Conservation (phyloP, 2,329 filamentous ascomycete species). For the Lasiodiplodia gonubiensis region DNA sequence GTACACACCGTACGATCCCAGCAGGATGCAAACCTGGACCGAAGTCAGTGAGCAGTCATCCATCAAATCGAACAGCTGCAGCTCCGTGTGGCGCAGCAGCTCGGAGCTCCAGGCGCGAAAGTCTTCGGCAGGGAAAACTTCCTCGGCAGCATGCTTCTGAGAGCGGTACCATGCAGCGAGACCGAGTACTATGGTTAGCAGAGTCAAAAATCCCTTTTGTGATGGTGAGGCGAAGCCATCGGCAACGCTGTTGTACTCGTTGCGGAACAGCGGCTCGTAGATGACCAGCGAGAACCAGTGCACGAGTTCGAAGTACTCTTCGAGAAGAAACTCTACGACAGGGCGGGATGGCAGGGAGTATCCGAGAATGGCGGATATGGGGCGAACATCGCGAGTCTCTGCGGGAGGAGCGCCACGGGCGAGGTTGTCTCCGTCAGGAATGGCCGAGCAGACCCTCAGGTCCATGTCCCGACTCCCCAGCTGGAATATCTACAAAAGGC, state of each 20-base stretch:
- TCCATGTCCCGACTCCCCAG: slow-evolving; percentile 38
- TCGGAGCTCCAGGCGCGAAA: slow-evolving; percentile 32
- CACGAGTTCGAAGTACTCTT: slow-evolving; percentile 50
- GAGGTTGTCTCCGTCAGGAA: slow-evolving; percentile 40
- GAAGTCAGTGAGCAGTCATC: slow-evolving; percentile 47
- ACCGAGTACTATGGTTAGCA: slow-evolving; percentile 47
- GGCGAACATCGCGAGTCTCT: slow-evolving; percentile 31
- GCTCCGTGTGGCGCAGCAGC: slow-evolving; percentile 40
- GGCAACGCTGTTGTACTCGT: slow-evolving; percentile 39
- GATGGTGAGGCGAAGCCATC: slow-evolving; percentile 44
- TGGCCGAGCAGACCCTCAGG: slow-evolving; percentile 43
- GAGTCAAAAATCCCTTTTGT: slow-evolving; percentile 46
- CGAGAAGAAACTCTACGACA: slow-evolving; percentile 42
- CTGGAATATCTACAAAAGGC: slow-evolving; percentile 35
- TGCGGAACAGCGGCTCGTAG: slow-evolving; percentile 50
- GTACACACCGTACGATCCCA: slow-evolving; percentile 51
- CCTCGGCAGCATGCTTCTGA: slow-evolving; percentile 32
- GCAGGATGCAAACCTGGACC: slow-evolving; percentile 48
- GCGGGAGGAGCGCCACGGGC: slow-evolving; percentile 16
- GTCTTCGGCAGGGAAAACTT: slow-evolving; percentile 25
- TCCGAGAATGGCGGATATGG: slow-evolving; percentile 39
- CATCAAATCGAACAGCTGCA: slow-evolving; percentile 48
- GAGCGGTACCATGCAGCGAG: slow-evolving; percentile 49
- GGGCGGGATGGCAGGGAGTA: slow-evolving; percentile 39
- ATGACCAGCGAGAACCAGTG: slow-evolving; percentile 55